Percentiles rank a stretch among this genome's conserved stretches.
Conservation (phyloP, 2,329 filamentous ascomycete species). For the Fusarium sp. region DNA sequence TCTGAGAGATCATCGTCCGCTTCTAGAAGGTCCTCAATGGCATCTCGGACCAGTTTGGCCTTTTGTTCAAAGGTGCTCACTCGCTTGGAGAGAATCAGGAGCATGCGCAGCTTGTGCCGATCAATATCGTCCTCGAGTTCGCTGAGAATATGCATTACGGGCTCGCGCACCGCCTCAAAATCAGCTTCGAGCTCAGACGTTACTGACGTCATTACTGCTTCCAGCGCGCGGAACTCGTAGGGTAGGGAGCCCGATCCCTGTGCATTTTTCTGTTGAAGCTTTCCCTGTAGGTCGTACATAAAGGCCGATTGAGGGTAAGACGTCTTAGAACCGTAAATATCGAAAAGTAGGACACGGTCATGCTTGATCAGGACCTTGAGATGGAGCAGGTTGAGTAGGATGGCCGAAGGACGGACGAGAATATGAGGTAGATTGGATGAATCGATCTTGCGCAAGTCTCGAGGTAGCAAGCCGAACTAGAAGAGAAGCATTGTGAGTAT, state of each 20-base stretch:
- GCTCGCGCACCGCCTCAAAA: slow-evolving; percentile 93
- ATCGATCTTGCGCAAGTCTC: slow-evolving; percentile 97
- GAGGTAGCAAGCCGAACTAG: slow-evolving; percentile 91
- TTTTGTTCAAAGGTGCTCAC: slow-evolving; percentile 98
- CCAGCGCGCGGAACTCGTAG: slow-evolving; percentile 96
- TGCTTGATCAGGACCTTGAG: slow-evolving; percentile 95
- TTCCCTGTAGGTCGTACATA: slow-evolving; percentile 97
- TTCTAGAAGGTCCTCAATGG: slow-evolving; percentile 94
- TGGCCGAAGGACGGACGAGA: slow-evolving; percentile 91
- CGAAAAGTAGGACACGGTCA: slow-evolving; percentile 94
- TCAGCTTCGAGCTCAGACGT: slow-evolving; percentile 93
- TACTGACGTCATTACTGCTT: slow-evolving; percentile 94
- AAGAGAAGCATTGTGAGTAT: slow-evolving; percentile 21
- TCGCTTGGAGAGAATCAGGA: slow-evolving; percentile 95
- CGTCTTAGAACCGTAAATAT: slow-evolving; percentile 94
- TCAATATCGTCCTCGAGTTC: slow-evolving; percentile 98
- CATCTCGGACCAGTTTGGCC: slow-evolving; percentile 91
- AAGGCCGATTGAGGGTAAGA: slow-evolving; percentile 97
- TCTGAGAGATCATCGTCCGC: slow-evolving; percentile 94
- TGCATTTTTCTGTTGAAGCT: slow-evolving; percentile 83
- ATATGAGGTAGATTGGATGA: slow-evolving; percentile 96
- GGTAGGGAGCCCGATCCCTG: slow-evolving; percentile 76
- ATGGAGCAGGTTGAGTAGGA: slow-evolving; percentile 96
- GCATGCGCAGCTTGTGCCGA: slow-evolving; percentile 88
- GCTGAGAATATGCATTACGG: slow-evolving; percentile 88